These are phyloP conservation scores for Hypoxylon sp. DNA, from an alignment of 2,329 filamentous ascomycete species.

Conservation along the genomic window DNA sequence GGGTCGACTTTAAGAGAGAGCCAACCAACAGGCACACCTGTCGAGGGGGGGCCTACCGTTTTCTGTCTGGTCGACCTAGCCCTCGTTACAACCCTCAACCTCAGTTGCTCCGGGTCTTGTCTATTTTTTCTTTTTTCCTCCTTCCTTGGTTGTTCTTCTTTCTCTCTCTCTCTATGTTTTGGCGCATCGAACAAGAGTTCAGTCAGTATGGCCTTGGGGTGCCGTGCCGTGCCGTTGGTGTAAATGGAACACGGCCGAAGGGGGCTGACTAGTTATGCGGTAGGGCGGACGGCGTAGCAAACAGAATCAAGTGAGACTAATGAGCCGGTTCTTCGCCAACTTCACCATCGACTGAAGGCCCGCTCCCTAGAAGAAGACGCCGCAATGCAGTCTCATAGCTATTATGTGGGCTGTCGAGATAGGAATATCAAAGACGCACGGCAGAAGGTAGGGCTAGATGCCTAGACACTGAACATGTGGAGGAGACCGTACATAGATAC, in stretches of 20 bases:
- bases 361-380: conserved; percentile 40
- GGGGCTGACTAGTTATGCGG: conserved; percentile 31
- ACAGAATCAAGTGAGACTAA: conserved; percentile 36
- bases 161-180: conserved; percentile 25
- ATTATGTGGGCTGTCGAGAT: conserved; percentile 39
- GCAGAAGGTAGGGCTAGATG: conserved; percentile 43
- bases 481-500: conserved; percentile 48
- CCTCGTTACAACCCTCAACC: conserved; percentile 29
- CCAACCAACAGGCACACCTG: conserved; percentile 42
- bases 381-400: conserved; percentile 43
- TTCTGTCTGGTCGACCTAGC: conserved; percentile 34
- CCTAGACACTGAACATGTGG: conserved; percentile 45
- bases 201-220: conserved; percentile 30
- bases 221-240: conserved; percentile 32
- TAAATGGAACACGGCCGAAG: conserved; percentile 39
- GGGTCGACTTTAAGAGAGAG: conserved; percentile 40
- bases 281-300: conserved; percentile 39
- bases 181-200: conserved; percentile 39
- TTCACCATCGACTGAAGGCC: conserved; percentile 38
- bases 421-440: conserved; percentile 46
- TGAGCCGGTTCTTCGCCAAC: conserved; percentile 35
- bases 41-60: conserved; percentile 38
- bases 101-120: conserved; percentile 26
- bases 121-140: conserved; percentile 22
- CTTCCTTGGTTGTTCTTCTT: conserved; percentile 24